Percentiles rank a stretch among this genome's conserved stretches.
These are phyloP conservation scores for Exutisphaerella laricina DNA, from an alignment of 2,329 filamentous ascomycete species.

Conservation along the genomic window DNA sequence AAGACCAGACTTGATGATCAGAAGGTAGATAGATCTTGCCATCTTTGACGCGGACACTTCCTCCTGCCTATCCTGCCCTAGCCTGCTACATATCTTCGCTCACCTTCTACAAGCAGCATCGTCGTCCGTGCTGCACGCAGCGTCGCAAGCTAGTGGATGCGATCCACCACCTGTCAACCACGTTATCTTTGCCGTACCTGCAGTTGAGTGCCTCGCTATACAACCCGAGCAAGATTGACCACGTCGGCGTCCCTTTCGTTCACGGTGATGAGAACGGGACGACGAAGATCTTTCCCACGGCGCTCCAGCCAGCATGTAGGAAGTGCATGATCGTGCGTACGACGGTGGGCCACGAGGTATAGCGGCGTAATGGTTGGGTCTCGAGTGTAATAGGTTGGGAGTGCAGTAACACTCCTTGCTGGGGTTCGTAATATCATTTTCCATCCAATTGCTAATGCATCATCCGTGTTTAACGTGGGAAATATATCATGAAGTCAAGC, in stretches of 20 bases:
- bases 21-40: too few relatives aligned
- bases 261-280: constrained; percentile 8
- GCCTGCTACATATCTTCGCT: too few relatives aligned
- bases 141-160: not conserved
- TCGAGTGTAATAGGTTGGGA: not conserved
- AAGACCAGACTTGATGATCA: too few relatives aligned
- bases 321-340: not conserved
- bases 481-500: not conserved
- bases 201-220: constrained; percentile 6
- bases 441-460: not conserved
- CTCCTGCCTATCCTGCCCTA: too few relatives aligned
- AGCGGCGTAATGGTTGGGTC: not conserved
- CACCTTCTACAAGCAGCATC: not conserved
- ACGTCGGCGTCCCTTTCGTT: constrained; percentile 6
- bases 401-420: not conserved
- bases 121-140: not conserved
- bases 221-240: constrained; percentile 10
- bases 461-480: not conserved
- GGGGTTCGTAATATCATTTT: not conserved
- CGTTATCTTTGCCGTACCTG: constrained; percentile 2
- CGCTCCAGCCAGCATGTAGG: not conserved
- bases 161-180: not conserved
- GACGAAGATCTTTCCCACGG: not conserved
- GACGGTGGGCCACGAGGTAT: not conserved
- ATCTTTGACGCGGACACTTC: too few relatives aligned